phyloP scores from a whole-genome alignment of 2,329 filamentous ascomycete species.

The Emmonsiellopsis sp. region DNA sequence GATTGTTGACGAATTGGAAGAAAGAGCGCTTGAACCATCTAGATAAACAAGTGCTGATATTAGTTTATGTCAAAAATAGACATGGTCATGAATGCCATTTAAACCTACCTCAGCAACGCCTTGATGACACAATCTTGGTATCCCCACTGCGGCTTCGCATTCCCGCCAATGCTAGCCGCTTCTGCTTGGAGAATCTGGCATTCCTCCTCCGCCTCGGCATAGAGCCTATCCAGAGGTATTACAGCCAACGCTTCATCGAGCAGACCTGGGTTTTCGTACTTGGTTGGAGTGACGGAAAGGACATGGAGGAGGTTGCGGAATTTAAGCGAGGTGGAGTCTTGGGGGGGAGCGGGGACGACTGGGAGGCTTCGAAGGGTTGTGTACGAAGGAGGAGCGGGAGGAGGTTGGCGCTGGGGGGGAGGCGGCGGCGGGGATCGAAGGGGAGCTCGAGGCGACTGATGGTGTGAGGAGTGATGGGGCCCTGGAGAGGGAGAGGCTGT shows the following conservation, averaged over 20 bases:
- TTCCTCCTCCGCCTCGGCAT: slow-evolving; percentile 89
- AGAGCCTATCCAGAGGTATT: slow-evolving; percentile 83
- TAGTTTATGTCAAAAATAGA: slow-evolving; percentile 8
- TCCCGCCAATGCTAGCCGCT: slow-evolving; percentile 76
- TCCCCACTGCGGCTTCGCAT: slow-evolving; percentile 77
- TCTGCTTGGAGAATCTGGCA: slow-evolving; percentile 77
- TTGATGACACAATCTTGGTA: slow-evolving; percentile 95
- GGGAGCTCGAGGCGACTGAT: slow-evolving; percentile 39
- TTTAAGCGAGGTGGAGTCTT: slow-evolving; percentile 60
- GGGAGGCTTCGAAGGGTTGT: slow-evolving; percentile 49
- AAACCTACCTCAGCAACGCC: slow-evolving; percentile 65
- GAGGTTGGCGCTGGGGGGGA: background rate
- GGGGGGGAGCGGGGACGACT: slow-evolving; percentile 66
- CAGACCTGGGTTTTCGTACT: slow-evolving; percentile 92
- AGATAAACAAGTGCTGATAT: slow-evolving; percentile 6
- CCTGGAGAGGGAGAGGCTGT: slow-evolving; percentile 46
- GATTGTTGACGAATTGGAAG: slow-evolving; percentile 96
- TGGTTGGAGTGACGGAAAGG: slow-evolving; percentile 76
- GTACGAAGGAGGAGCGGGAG: background rate
- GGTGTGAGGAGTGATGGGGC: slow-evolving; percentile 15
- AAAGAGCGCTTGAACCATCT: slow-evolving; percentile 95
- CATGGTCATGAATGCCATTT: slow-evolving; percentile 3
- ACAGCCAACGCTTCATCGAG: slow-evolving; percentile 82
- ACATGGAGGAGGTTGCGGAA: slow-evolving; percentile 77
- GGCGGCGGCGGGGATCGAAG: background rate